Evolutionary conservation across 2,329 filamentous ascomycete species (phyloP), one percentile per base, ranked within the genome.

Genomic region (Penicillium sp.): DNA sequence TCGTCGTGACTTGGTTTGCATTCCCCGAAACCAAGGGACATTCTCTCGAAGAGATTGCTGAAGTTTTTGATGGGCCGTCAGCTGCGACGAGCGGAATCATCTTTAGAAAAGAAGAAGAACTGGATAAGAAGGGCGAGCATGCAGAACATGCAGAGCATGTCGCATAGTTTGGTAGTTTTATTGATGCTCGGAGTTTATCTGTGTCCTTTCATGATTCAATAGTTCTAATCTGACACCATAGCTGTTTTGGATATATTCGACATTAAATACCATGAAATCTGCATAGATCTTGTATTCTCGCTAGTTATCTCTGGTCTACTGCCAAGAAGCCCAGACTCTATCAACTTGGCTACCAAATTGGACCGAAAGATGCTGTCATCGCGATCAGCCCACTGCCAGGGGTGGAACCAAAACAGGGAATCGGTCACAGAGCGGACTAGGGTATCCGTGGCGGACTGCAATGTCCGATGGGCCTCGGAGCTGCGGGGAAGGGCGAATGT

Each of bases 11-110:
- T 4, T 68, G 46, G 37, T 61, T 66, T 44, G 41, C 57, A 8
- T 68, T 64, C 43, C 63, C 65, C 0, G 68, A 70, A 46, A 70
- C 68, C 2, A 65, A 65, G 24, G 66, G 62, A 0, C 46, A 62
- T 29, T 61, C 60, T 2, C 45, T 69, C n/a, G 67, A 69, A 39
- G 66, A 68, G 33, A 66, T 68, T 30, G 58, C 59, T 0, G 53
- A 54, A 12, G 50, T 65, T 3, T 68, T 69, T 44, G 72, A 61
- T 46, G 68, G 46, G 23, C 32, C 41, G 2, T 46, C 45, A 17
- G 13, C 36, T 29, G 23, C n/a, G 15, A 36, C 36, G 3, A 46
- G 24, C 17, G 30, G 32, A 7, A 10, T 8, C n/a, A 10, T 32
- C 10, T 44, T 49, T 44, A 23, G 30, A 34, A 39, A 50, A 34